Percentiles rank a stretch among this genome's conserved stretches.
Evolutionary conservation across 139 green algal genomes (phyloP).

Genomic region (Coelastrella sp.): DNA sequence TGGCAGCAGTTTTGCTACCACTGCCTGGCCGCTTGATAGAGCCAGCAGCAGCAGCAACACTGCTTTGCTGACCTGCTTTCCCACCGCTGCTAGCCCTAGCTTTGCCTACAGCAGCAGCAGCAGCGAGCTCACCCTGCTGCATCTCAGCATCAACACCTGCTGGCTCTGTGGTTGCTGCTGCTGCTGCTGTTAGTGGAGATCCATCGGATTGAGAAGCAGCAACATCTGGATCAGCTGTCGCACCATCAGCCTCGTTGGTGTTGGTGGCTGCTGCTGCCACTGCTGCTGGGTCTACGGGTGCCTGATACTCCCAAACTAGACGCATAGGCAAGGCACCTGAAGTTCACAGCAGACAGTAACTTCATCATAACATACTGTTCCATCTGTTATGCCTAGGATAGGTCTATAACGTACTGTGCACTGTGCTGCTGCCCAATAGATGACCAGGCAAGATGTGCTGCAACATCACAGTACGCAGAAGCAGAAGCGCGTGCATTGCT

Average conservation of each 20-base stretch:
- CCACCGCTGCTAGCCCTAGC: neutral
- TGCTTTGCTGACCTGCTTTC: neutral
- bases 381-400: too few species aligned
- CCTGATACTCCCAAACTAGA: neutral
- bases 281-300: neutral
- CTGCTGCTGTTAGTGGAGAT: neutral
- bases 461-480: too few species aligned
- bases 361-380: neutral
- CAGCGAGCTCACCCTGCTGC: neutral
- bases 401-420: too few species aligned
- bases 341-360: neutral
- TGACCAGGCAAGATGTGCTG: too few species aligned
- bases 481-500: too few species aligned
- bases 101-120: constrained; percentile 1
- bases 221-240: neutral
- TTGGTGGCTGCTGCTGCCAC: neutral
- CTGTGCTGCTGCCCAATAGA: too few species aligned
- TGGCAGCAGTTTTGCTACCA: neutral
- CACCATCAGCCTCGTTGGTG: neutral
- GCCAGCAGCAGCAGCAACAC: neutral
- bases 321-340: constrained; percentile 17
- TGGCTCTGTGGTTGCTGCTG: neutral
- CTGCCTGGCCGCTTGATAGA: neutral
- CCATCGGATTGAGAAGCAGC: neutral
- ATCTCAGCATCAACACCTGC: neutral